A percentile compares a stretch with the other conserved stretches of the same genome.
phyloP scores from a whole-genome alignment of 106 monocot genomes.

The Acanthochlamys bracteata region DNA sequence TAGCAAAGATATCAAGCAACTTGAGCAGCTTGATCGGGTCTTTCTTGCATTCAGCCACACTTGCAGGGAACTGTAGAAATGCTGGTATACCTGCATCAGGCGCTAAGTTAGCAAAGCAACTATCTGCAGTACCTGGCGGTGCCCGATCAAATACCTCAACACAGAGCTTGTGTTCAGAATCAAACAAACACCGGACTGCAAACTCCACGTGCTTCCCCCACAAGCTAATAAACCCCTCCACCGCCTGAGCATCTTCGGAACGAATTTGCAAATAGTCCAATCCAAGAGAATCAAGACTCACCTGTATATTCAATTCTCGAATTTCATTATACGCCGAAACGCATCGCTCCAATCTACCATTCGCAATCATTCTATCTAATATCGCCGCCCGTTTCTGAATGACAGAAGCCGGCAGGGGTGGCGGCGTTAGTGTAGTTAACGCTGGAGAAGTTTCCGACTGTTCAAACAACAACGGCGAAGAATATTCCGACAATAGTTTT shows the following conservation, averaged over 20 bases:
- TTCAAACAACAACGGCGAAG: constrained; percentile 34
- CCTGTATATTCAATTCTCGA: constrained; percentile 38
- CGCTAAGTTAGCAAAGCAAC: constrained; percentile 72
- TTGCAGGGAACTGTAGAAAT: constrained; percentile 62
- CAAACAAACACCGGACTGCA: constrained; percentile 71
- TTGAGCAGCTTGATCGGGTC: constrained; percentile 88
- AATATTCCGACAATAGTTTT: constrained; percentile 45
- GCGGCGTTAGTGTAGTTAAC: background rate
- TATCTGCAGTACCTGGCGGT: constrained; percentile 25
- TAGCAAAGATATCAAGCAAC: constrained; percentile 69
- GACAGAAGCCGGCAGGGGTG: constrained; percentile 34
- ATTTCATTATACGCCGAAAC: constrained; percentile 45
- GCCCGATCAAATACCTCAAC: constrained; percentile 39
- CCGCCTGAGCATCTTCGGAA: constrained; percentile 53
- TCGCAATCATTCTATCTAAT: constrained; percentile 39
- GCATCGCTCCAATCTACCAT: constrained; percentile 36
- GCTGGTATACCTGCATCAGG: constrained; percentile 54
- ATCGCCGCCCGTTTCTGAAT: constrained; percentile 41
- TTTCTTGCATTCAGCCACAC: constrained; percentile 66
- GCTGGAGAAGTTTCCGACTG: background rate
- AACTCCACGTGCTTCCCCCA: constrained; percentile 83
- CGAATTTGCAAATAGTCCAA: constrained; percentile 55
- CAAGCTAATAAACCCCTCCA: constrained; percentile 37
- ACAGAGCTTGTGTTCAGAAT: constrained; percentile 76
- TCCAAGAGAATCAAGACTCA: constrained; percentile 42